Conservation (phyloP, 108 stramenopile species). For the Parietichytrium sp. region DNA sequence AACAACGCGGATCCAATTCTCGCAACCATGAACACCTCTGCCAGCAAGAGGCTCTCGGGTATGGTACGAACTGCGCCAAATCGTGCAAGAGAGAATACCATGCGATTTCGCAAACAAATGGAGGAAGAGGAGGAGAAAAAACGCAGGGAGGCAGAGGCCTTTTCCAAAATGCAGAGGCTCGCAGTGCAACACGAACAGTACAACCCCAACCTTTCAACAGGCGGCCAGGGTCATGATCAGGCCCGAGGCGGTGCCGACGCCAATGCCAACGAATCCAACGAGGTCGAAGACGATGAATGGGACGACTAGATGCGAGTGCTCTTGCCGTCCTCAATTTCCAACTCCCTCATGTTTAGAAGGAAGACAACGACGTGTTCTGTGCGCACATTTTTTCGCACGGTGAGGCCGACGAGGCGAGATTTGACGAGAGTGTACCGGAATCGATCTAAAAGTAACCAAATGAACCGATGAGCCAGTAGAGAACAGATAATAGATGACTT, state of each 20-base stretch:
- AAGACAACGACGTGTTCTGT: no score
- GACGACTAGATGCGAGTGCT: no score
- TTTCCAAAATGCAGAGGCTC: neutral
- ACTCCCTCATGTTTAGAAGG: no score
- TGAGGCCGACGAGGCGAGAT: no score
- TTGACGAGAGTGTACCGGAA: no score
- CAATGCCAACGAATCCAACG: neutral
- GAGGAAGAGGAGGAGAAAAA: neutral
- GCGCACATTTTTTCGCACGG: no score
- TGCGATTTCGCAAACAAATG: neutral
- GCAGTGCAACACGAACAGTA: constrained; percentile 34
- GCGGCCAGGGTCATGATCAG: neutral
- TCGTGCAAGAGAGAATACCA: neutral
- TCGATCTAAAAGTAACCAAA: no score
- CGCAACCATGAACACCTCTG: neutral
- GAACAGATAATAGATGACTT: no score
- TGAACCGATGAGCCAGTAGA: no score
- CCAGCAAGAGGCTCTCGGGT: neutral
- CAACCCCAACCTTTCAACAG: constrained; percentile 11
- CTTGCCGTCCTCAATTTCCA: no score
- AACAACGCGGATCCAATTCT: constrained; percentile 5
- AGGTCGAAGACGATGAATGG: constrained; percentile 25
- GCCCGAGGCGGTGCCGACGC: neutral
- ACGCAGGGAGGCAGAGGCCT: neutral
- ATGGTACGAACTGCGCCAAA: neutral